Evolutionary conservation across 1,284 basidiomycete species (phyloP), one percentile per base, ranked within the genome.

Genomic region (Ganoderma meredithae): DNA sequence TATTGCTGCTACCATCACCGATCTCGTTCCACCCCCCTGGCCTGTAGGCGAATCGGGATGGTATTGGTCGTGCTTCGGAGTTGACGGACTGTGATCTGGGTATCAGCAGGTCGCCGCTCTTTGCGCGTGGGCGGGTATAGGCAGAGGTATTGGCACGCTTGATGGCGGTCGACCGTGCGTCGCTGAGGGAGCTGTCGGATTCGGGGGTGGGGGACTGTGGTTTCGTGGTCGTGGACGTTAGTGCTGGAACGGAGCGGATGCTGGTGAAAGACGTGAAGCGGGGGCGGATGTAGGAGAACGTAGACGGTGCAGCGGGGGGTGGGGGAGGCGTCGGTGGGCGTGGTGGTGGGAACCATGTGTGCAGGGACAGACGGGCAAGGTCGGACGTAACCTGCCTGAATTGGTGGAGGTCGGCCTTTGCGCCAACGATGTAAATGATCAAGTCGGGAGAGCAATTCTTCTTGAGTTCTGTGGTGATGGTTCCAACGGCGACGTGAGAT

Each of bases 341-440:
- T 39, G 91, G 89, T 67, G 92, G 91, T 15, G 94, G 93, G 73
- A 94, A 95, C 90, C 93, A 94, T 62, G 89, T 92, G 72, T 93
- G 90, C 40, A 95, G 81, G n/a, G 90, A 90, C 69, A 91, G 83
- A 17, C 94, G 89, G 60, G 94, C 95, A 69, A 92, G 86, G 79
- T 95, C 93, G 60, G 91, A 83, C 10, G 93, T 91, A 68, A 96
- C 91, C 76, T 92, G 89, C 63, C 92, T 87, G 66, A 88, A 83
- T 25, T 83, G 81, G 65, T 87, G 81, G 64, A 97, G 84, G 83
- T 97, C 95, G 72, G 91, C 90, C 81, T 97, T 97, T 69, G 95
- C 89, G 69, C 95, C 95, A 72, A 97, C 95, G 72, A 97, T 94
- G 80, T 95, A 95, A 74, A 97, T 95, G 77, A 97, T 91, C 65